A percentile compares a stretch with the other conserved stretches of the same genome.
phyloP scores from a whole-genome alignment of 176 grass and related monocot genomes.

The Bolboschoenus planiculmis region DNA sequence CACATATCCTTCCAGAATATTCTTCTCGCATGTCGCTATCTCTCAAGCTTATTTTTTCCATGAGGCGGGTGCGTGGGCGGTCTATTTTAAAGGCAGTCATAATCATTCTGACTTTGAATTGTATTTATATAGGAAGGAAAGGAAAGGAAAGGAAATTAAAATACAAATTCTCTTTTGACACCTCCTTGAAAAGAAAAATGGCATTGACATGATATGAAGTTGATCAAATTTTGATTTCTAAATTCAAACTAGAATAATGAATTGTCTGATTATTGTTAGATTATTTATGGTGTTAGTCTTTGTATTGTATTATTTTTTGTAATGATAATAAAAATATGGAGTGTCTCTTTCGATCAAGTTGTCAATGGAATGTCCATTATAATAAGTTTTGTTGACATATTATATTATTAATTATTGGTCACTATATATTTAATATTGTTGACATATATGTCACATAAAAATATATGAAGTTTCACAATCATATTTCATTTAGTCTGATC shows the following conservation, averaged over 20 bases:
- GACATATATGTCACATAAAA: neutral
- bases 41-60: neutral
- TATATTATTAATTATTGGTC: neutral
- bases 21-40: neutral
- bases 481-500: neutral
- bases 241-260: slow-evolving; percentile 2
- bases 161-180: neutral
- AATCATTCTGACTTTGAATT: neutral
- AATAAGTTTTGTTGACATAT: neutral
- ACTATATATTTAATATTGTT: neutral
- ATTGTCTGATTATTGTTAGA: neutral
- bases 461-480: neutral
- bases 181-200: neutral
- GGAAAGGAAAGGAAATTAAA: no score
- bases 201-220: neutral
- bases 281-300: neutral
- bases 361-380: neutral
- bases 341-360: neutral
- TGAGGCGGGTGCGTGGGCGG: neutral
- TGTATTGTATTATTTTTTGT: neutral
- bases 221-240: neutral
- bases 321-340: neutral
- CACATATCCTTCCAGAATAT: neutral
- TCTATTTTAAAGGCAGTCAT: neutral
- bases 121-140: neutral